Conservation (phyloP, 73 alveolate species). For the Effrenium voratum region DNA sequence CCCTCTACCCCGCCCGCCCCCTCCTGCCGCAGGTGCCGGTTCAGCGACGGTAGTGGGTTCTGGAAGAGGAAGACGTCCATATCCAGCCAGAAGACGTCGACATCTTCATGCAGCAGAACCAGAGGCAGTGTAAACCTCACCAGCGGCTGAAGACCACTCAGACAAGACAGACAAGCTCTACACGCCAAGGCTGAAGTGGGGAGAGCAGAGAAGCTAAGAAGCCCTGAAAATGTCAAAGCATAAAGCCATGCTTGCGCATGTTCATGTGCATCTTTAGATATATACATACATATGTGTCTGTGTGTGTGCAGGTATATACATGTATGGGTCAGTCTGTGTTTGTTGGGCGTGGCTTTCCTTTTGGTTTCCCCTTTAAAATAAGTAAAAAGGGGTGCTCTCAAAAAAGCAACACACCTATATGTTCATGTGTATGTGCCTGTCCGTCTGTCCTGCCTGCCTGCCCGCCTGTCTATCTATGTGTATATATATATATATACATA, state of each 20-base stretch:
- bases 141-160: not conserved
- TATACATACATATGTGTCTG: not conserved
- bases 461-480: too few relatives aligned
- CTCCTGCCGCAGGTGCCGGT: not conserved
- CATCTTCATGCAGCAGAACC: constrained; percentile 17
- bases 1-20: too few relatives aligned
- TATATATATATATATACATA: too few relatives aligned
- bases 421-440: too few relatives aligned
- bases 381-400: too few relatives aligned
- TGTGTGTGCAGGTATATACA: not conserved
- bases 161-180: not conserved
- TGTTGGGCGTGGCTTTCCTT: too few relatives aligned
- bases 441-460: too few relatives aligned
- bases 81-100: constrained; percentile 61
- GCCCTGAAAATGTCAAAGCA: not conserved
- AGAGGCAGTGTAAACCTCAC: constrained; percentile 15
- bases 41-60: constrained; percentile 5
- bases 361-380: too few relatives aligned
- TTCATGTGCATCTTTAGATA: not conserved
- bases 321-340: not conserved
- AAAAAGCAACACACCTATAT: too few relatives aligned
- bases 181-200: too few relatives aligned
- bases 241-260: not conserved
- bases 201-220: not conserved
- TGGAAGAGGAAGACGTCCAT: constrained; percentile 93